Conservation (phyloP, 2,329 filamentous ascomycete species). For the Penicillium psychrosexuale region DNA sequence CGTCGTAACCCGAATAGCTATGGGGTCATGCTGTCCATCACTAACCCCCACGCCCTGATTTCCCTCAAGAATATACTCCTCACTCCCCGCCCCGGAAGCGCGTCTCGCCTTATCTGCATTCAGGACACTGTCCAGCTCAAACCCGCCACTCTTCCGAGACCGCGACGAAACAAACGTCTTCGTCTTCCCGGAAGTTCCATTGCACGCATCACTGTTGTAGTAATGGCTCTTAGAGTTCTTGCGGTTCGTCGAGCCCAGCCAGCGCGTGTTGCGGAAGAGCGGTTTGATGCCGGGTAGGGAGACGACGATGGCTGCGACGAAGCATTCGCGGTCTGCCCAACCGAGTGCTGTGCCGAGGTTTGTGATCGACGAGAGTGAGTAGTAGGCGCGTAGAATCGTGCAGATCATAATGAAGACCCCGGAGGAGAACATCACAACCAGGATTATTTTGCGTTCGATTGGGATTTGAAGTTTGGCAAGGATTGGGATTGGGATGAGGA, state of each 20-base stretch:
- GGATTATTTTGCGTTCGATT: slow-evolving; percentile 20
- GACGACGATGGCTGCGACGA: slow-evolving; percentile 26
- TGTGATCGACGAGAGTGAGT: slow-evolving; percentile 22
- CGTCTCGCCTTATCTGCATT: background rate
- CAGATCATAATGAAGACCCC: slow-evolving; percentile 29
- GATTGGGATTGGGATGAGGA: slow-evolving; percentile 23
- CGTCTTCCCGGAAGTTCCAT: slow-evolving; percentile 11
- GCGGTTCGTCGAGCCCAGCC: slow-evolving; percentile 12
- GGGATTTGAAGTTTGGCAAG: slow-evolving; percentile 20
- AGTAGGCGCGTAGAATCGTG: slow-evolving; percentile 26
- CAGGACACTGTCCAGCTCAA: slow-evolving; percentile 12
- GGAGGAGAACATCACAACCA: slow-evolving; percentile 25
- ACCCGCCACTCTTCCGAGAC: slow-evolving; percentile 1
- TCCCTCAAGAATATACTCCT: slow-evolving; percentile 13
- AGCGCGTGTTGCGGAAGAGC: slow-evolving; percentile 18
- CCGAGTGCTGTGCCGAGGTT: slow-evolving; percentile 21
- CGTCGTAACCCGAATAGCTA: slow-evolving; percentile 17
- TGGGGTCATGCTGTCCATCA: background rate
- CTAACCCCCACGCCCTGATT: background rate
- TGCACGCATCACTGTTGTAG: slow-evolving; percentile 9
- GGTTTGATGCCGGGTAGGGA: slow-evolving; percentile 28
- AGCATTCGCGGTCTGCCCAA: slow-evolving; percentile 27
- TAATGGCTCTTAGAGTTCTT: slow-evolving; percentile 6
- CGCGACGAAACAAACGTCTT: slow-evolving; percentile 10
- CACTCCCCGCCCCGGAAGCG: slow-evolving; percentile 8